Evolutionary conservation across 257 asterid genomes (phyloP).

Genomic region (Salvia splendens): DNA sequence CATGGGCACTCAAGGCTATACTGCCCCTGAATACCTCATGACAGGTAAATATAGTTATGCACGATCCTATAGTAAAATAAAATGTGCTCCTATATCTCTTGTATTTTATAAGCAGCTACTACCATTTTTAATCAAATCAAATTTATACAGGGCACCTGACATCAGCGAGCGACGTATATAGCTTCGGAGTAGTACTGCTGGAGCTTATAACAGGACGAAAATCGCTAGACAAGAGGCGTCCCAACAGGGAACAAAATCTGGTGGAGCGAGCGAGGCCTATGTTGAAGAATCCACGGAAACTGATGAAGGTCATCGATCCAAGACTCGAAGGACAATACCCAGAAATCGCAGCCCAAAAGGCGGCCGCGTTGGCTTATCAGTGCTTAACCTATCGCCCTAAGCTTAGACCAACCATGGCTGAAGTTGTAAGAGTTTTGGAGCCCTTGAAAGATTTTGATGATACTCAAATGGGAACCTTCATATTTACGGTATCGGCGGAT

Average conservation of each 20-base stretch:
- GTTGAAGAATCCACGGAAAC: constrained; percentile 64
- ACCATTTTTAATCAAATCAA: too few relatives aligned
- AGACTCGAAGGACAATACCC: constrained; percentile 79
- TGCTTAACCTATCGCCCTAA: constrained; percentile 82
- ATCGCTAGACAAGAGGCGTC: constrained; percentile 70
- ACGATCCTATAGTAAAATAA: too few relatives aligned
- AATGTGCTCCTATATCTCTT: too few relatives aligned
- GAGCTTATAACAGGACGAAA: constrained; percentile 79
- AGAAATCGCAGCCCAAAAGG: constrained; percentile 61
- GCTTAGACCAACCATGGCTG: constrained; percentile 61
- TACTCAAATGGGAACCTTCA: constrained; percentile 53
- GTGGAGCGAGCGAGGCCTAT: constrained; percentile 78
- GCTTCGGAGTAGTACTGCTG: constrained; percentile 75
- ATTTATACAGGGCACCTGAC: constrained; percentile 65
- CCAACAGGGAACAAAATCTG: constrained; percentile 60
- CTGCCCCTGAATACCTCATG: constrained; percentile 99
- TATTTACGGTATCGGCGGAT: constrained; percentile 52
- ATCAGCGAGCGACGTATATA: constrained; percentile 84
- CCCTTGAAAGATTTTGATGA: constrained; percentile 55
- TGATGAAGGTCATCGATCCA: constrained; percentile 68
- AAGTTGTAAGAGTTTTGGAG: constrained; percentile 52
- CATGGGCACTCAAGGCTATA: constrained; percentile 99
- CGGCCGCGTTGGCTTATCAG: constrained; percentile 65
- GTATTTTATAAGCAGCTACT: too few relatives aligned
- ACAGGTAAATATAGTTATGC: constrained; percentile 55